Base-by-base conservation (phyloP, 2,329 filamentous ascomycete genomes). In the Aspergillus fischeri region DNA sequence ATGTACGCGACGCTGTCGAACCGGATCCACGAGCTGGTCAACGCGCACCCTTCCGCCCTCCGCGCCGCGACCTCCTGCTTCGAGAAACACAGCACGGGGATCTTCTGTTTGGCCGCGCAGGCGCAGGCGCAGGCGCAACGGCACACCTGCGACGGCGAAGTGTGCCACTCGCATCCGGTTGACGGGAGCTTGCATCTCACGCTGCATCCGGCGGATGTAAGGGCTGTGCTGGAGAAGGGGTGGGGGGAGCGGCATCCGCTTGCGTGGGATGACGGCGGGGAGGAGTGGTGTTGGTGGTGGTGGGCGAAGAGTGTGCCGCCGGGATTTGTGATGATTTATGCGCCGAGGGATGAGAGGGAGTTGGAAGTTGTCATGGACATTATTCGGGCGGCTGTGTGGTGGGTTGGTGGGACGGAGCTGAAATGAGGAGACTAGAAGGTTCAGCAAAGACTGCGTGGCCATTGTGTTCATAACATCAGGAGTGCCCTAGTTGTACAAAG, bases 281-380 rank as follows among this genome's bases (percentile, higher is more conserved):
- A 8, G 4, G 83, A 84, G 66, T 86, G 85, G 54, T 84, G 85
- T 44, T 86, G 84, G 54, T 84, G 85, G 47, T 86, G 84, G 78
- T 81, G 87, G 61, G 79, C 80, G 60, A 81, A 85, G 67, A 89
- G 89, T 52, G 86, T 94, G 55, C 89, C 90, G 0, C 76, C 80
- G 3, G 87, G 88, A 45, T 95, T 95, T 72, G 79, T 91, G 56
- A 86, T 95, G 85, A 80, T 95, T 4, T 96, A 96, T 75, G 89
- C 91, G 20, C 91, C 91, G 2, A 78, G 89, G 66, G 80, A 86
- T 61, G 81, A 85, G 57, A 79, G 81, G 27, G 90, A 96, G 70
- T 73, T 94, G 27, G 80, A 83, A 53, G 80, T 85, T 52, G 82
- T 92, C 3, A 82, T 84, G 70, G 77, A 79, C 62, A 89, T 95